These are phyloP conservation scores for Teratosphaeria zuluensis DNA, from an alignment of 2,329 filamentous ascomycete genomes.

Conservation along the genomic window DNA sequence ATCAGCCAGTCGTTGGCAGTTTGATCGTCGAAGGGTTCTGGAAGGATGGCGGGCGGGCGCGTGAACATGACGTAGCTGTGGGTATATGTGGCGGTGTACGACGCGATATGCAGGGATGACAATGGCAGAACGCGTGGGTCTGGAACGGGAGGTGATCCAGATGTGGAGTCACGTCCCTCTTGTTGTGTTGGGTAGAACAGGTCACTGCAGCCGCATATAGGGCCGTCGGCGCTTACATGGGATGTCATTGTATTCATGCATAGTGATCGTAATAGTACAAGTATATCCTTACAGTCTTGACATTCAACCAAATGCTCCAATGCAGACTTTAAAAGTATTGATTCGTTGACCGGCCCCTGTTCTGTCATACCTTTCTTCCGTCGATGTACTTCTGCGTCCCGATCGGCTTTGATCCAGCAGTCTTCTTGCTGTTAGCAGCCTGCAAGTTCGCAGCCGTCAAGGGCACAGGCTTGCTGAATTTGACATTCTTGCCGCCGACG, in stretches of 20 bases:
- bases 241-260: neutral
- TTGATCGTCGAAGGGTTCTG: neutral
- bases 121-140: neutral
- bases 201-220: neutral
- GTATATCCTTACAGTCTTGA: neutral
- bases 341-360: neutral
- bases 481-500: neutral
- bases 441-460: slow-evolving; percentile 8
- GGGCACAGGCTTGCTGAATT: slow-evolving; percentile 4
- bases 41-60: neutral
- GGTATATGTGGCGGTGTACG: neutral
- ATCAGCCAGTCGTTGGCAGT: neutral
- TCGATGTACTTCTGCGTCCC: slow-evolving; percentile 19
- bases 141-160: neutral
- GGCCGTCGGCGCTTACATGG: neutral
- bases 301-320: neutral
- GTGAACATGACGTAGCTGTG: neutral
- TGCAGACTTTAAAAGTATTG: neutral
- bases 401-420: slow-evolving; percentile 14
- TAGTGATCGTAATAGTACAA: neutral
- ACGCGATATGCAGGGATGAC: neutral
- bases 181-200: neutral
- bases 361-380: slow-evolving; percentile 7
- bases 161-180: neutral
- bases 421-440: slow-evolving; percentile 4